A percentile compares a stretch with the other conserved stretches of the same genome.
phyloP scores from a whole-genome alignment of 2,329 filamentous ascomycete species.

The Epicoccum sorghinum region DNA sequence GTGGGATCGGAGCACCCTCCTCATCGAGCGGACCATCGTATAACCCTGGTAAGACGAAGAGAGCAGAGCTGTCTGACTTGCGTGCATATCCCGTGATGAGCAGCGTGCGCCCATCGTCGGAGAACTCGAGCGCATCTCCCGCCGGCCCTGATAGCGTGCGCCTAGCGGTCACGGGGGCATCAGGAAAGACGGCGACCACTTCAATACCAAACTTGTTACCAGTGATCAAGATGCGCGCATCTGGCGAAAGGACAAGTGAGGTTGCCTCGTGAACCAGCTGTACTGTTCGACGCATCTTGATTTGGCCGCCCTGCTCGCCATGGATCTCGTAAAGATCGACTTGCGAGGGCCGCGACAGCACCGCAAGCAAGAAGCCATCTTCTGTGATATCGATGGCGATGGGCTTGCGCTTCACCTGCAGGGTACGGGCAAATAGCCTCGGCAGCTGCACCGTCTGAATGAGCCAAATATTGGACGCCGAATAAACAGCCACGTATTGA shows the following conservation, averaged over 20 bases:
- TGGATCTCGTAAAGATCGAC: conserved; percentile 82
- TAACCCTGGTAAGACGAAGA: conserved; percentile 47
- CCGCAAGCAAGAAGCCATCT: conserved; percentile 75
- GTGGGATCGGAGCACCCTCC: conserved; percentile 47
- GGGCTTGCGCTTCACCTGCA: conserved; percentile 47
- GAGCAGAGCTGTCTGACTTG: conserved; percentile 43
- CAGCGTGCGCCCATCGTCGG: conserved; percentile 48
- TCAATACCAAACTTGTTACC: conserved; percentile 91
- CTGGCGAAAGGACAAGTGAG: conserved; percentile 80
- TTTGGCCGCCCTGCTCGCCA: conserved; percentile 51
- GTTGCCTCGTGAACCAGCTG: conserved; percentile 79
- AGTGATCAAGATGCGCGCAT: conserved; percentile 79
- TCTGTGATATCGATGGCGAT: conserved; percentile 77
- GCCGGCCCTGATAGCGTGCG: conserved; percentile 46
- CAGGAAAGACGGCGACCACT: conserved; percentile 74
- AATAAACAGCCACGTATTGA: conserved; percentile 45
- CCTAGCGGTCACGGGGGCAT: conserved; percentile 52
- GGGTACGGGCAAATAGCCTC: conserved; percentile 43
- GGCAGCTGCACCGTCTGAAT: conserved; percentile 46
- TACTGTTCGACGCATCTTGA: conserved; percentile 74
- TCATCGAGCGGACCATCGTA: conserved; percentile 49
- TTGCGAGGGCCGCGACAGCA: conserved; percentile 81
- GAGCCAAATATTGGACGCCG: conserved; percentile 47
- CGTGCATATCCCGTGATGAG: conserved; percentile 48
- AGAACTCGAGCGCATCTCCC: conserved; percentile 48